Percentiles rank a stretch among this genome's conserved stretches.
These are phyloP conservation scores for Russula earlei DNA, from an alignment of 768 basidiomycete species.

Conservation along the genomic window DNA sequence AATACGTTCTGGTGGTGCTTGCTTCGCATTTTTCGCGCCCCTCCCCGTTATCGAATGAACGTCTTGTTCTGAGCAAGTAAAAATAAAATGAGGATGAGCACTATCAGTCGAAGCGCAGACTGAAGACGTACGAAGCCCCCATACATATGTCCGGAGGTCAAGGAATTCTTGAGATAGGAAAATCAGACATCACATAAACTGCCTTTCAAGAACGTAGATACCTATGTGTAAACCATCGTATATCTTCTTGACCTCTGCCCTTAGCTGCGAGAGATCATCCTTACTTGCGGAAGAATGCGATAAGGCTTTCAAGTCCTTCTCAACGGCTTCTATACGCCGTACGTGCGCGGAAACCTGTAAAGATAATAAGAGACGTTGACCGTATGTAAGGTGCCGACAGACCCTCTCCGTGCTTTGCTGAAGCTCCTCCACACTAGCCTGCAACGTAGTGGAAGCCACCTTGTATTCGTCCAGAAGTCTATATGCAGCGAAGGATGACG, in stretches of 20 bases:
- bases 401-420: conserved; percentile 80
- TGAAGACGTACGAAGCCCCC: conserved; percentile 71
- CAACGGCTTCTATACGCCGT: conserved; percentile 72
- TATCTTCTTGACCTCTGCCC: conserved; percentile 79
- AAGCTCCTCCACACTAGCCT: conserved; percentile 81
- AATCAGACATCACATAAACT: conserved; percentile 2
- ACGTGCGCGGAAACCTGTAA: conserved; percentile 74
- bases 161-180: conserved; percentile 56
- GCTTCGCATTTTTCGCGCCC: conserved; percentile 47
- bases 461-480: conserved; percentile 88
- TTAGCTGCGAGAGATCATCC: conserved; percentile 67
- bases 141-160: conserved; percentile 71
- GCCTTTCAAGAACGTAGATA: conserved; percentile 27
- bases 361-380: neutral
- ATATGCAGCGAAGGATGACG: conserved; percentile 80
- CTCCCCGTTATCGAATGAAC: conserved; percentile 65
- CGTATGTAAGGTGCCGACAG: neutral
- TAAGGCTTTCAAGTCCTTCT: conserved; percentile 79
- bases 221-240: conserved; percentile 79
- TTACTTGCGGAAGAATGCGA: conserved; percentile 57
- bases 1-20: conserved; percentile 11
- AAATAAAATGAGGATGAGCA: neutral
- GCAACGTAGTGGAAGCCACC: conserved; percentile 74
- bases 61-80: conserved; percentile 57
- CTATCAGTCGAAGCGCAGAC: neutral